These are phyloP conservation scores for Nicotiana attenuata DNA, from an alignment of 257 asterid genomes.

Conservation along the genomic window DNA sequence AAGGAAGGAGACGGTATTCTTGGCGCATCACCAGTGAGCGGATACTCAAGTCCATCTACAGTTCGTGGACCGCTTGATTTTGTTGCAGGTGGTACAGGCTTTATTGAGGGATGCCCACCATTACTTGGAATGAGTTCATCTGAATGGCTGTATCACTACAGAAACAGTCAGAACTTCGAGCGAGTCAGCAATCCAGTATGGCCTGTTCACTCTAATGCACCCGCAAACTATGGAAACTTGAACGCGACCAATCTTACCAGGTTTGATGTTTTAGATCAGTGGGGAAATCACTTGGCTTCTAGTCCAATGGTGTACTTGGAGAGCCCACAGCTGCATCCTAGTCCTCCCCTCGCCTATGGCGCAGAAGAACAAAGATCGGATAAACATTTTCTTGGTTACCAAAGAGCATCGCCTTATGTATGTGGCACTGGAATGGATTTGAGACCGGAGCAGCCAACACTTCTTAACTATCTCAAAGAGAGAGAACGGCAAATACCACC, in stretches of 20 bases:
- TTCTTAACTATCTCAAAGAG: conserved; percentile 66
- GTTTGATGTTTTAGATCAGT: conserved; percentile 53
- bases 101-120: conserved; percentile 55
- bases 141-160: conserved; percentile 88
- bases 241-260: conserved; percentile 35
- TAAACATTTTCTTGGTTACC: conserved; percentile 39
- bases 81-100: conserved; percentile 34
- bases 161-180: conserved; percentile 56
- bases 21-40: conserved; percentile 58
- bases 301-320: conserved; percentile 46
- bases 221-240: conserved; percentile 28
- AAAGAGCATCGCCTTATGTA: conserved; percentile 46
- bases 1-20: conserved; percentile 60
- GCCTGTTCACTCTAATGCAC: conserved; percentile 35
- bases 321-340: conserved; percentile 35
- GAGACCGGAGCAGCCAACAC: conserved; percentile 48
- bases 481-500: conserved; percentile 59
- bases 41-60: conserved; percentile 27
- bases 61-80: conserved; percentile 29
- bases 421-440: conserved; percentile 47
- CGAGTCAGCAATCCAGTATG: conserved; percentile 29
- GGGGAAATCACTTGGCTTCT: conserved; percentile 63
- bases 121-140: conserved; percentile 79
- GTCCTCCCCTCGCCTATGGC: conserved; percentile 33
- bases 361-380: conserved; percentile 38